Conservation (phyloP, 73 alveolate species). For the Paramecium primaurelia region DNA sequence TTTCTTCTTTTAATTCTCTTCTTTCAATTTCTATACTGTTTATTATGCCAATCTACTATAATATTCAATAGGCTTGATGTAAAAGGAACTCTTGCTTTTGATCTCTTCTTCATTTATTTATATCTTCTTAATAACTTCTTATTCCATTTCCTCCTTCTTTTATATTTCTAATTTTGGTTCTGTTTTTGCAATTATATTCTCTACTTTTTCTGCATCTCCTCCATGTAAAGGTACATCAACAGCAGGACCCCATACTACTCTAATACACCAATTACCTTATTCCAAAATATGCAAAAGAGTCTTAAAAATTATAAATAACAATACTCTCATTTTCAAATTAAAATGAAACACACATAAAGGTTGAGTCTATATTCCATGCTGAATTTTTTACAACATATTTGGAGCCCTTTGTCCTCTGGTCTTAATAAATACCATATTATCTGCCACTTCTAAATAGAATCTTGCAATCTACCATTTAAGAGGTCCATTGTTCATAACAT, state of each 20-base stretch:
- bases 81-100: not conserved
- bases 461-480: conserved; percentile 1
- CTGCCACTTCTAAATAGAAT: not conserved
- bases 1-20: not conserved
- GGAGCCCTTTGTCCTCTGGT: conserved; percentile 8
- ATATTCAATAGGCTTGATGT: not conserved
- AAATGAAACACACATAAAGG: conserved; percentile 26
- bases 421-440: not conserved
- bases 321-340: conserved; percentile 10
- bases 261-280: not conserved
- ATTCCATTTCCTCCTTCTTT: not conserved
- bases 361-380: not conserved
- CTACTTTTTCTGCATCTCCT: not conserved
- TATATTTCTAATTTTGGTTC: not conserved
- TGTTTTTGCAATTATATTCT: not conserved
- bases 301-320: not conserved
- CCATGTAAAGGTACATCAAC: not conserved
- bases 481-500: not conserved
- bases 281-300: not conserved
- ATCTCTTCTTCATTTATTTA: not conserved
- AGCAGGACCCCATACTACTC: conserved; percentile 25
- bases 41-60: not conserved
- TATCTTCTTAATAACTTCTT: not conserved
- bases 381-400: not conserved
- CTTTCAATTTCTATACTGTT: not conserved